Evolutionary conservation across 169 alveolate species (phyloP).

Genomic region (Besnoitia besnoiti): DNA sequence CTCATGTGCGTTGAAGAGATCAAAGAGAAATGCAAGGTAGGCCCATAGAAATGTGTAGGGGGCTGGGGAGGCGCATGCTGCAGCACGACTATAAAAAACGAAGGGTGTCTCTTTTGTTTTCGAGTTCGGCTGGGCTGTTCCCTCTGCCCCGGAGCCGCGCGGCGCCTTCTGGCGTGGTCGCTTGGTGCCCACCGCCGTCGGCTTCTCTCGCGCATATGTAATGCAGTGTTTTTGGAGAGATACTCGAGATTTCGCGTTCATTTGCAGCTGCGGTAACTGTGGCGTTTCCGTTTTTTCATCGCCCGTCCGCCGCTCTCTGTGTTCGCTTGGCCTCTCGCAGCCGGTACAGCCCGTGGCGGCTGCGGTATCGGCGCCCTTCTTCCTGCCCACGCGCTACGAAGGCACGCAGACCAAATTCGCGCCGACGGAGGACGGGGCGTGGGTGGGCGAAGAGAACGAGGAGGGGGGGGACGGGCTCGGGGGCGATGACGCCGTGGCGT

Average conservation of each 20-base stretch:
- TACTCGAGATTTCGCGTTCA: not conserved
- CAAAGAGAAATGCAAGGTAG: not conserved
- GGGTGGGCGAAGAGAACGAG: not conserved
- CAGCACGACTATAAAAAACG: too few relatives aligned
- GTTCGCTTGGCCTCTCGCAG: not conserved
- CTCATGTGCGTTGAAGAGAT: not conserved
- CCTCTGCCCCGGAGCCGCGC: too few relatives aligned
- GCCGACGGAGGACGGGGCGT: not conserved
- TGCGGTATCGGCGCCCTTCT: not conserved
- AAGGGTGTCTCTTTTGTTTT: too few relatives aligned
- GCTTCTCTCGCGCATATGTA: too few relatives aligned
- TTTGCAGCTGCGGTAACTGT: not conserved
- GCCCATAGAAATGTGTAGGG: not conserved
- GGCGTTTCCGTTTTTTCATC: not conserved
- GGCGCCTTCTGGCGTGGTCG: too few relatives aligned
- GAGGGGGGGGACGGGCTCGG: not conserved
- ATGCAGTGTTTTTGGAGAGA: not conserved
- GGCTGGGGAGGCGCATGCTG: not conserved
- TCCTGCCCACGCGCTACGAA: slow-evolving; percentile 31
- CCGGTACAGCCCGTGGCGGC: slow-evolving; percentile 42
- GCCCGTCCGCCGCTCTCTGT: not conserved
- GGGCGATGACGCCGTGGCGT: slow-evolving; percentile 26
- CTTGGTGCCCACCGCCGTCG: too few relatives aligned
- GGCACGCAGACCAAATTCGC: not conserved
- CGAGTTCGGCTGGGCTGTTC: too few relatives aligned